Evolutionary conservation across 257 asterid genomes (phyloP).

Genomic region (Przewalskia tangutica): DNA sequence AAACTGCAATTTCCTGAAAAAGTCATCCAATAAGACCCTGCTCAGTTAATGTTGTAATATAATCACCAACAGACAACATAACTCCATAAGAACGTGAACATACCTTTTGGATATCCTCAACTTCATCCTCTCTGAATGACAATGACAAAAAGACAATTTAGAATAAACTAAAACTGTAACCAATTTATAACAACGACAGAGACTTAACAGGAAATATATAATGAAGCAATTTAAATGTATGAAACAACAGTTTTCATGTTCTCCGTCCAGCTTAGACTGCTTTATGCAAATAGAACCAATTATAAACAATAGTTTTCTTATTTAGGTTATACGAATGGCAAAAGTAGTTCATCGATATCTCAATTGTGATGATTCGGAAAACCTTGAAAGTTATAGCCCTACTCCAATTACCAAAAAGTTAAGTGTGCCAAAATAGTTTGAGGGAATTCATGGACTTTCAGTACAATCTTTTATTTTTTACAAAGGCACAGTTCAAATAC

Average conservation of each 20-base stretch:
- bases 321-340: not conserved
- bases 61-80: not conserved
- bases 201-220: not conserved
- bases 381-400: not conserved
- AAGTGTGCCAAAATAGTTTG: not conserved
- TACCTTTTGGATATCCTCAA: slow-evolving; percentile 99
- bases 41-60: not conserved
- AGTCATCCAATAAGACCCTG: slow-evolving; percentile 15
- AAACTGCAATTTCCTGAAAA: slow-evolving; percentile 92
- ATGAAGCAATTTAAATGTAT: not conserved
- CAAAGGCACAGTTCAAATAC: not conserved
- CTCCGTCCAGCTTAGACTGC: not conserved
- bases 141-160: slow-evolving; percentile 15
- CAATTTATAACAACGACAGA: not conserved
- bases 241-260: not conserved
- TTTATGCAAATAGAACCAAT: not conserved
- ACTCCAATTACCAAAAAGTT: not conserved
- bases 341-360: not conserved
- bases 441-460: not conserved
- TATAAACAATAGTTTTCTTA: not conserved
- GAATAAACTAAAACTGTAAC: slow-evolving; percentile 11
- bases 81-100: slow-evolving; percentile 10
- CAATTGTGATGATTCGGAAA: not conserved
- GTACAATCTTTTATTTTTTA: not conserved
- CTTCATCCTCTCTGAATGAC: slow-evolving; percentile 85